phyloP scores from a whole-genome alignment of 257 asterid genomes.

The Scutellaria barbata region DNA sequence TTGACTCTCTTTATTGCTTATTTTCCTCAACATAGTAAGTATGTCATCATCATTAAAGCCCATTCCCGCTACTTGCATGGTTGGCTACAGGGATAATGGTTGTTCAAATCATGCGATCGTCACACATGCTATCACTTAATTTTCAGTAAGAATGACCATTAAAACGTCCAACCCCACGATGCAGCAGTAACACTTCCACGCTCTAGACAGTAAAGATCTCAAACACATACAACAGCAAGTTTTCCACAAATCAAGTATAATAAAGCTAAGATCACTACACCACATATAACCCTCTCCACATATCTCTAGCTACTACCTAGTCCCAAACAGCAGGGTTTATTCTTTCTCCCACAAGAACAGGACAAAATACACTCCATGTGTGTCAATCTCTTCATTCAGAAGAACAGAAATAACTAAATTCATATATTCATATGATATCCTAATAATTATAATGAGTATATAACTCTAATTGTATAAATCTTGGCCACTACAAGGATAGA shows the following conservation, averaged over 20 bases:
- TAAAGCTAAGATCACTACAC: not conserved
- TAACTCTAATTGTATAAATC: not conserved
- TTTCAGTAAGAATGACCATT: not conserved
- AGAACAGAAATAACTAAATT: not conserved
- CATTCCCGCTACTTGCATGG: too few species aligned
- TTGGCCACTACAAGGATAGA: not conserved
- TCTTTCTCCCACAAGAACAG: conserved; percentile 1
- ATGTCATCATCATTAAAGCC: too few species aligned
- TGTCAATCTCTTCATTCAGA: conserved; percentile 3
- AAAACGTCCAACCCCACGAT: conserved; percentile 3
- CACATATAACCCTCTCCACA: not conserved
- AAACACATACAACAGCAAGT: too few species aligned
- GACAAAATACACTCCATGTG: not conserved
- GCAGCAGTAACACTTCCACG: not conserved
- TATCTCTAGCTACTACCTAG: not conserved
- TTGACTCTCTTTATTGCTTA: not conserved
- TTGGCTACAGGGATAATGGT: too few species aligned
- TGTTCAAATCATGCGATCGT: too few species aligned
- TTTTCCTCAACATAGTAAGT: not conserved
- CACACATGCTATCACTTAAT: too few species aligned
- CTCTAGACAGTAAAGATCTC: not conserved
- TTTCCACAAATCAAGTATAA: not conserved
- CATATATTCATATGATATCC: not conserved
- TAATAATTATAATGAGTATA: not conserved
- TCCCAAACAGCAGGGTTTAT: not conserved